These are phyloP conservation scores for Syzygium aromaticum DNA, from an alignment of 345 rosid genomes.

Conservation along the genomic window DNA sequence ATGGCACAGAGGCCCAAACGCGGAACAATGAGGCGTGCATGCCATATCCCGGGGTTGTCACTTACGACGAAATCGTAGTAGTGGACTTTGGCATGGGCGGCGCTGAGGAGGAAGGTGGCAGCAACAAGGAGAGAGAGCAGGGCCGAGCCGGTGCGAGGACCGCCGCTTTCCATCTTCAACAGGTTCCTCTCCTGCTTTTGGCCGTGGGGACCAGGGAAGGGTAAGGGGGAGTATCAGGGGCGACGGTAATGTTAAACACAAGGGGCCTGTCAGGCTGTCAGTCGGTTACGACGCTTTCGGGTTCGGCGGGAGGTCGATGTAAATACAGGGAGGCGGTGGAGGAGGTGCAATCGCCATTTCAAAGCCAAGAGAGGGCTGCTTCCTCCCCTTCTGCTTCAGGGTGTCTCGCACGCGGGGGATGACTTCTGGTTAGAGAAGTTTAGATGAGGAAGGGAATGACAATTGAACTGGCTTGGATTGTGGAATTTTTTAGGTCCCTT, in stretches of 20 bases:
- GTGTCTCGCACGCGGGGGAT: neutral
- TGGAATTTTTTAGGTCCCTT: neutral
- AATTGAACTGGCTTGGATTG: neutral
- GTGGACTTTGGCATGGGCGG: neutral
- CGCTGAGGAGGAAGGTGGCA: neutral
- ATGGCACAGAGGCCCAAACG: neutral
- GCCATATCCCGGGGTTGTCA: neutral
- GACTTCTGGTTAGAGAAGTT: neutral
- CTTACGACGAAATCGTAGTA: neutral
- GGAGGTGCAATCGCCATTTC: neutral
- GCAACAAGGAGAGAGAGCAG: neutral
- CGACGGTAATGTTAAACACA: neutral
- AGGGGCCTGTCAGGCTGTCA: neutral
- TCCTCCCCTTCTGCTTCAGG: neutral
- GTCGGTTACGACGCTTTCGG: neutral
- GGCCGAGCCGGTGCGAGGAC: neutral
- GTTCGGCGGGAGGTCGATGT: neutral
- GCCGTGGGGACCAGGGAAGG: neutral
- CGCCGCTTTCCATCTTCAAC: neutral
- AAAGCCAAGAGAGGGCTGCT: neutral
- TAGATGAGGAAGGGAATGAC: neutral
- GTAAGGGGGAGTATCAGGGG: neutral
- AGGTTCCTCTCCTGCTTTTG: neutral
- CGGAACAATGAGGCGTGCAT: neutral
- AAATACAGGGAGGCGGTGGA: neutral